Evolutionary conservation across 2,329 filamentous ascomycete species (phyloP), one percentile per base, ranked within the genome.

Genomic region (Xylaria sp.): DNA sequence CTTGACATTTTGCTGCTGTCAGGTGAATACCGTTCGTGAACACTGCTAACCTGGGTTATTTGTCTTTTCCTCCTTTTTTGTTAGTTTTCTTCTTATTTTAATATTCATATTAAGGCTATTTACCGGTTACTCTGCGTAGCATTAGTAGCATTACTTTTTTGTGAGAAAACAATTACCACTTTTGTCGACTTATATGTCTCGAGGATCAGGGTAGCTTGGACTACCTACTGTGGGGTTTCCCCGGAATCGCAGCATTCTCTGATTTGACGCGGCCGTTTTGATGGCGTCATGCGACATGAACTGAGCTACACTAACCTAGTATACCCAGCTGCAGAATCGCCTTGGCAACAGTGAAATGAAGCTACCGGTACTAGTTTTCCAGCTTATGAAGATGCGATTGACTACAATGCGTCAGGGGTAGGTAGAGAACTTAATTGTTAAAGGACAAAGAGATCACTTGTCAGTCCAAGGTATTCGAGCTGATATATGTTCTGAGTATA

Each of bases 231-330:
- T 53, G 58, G 58, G 58, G 36, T 61, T 61, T 38, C 58, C 58
- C 47, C 20, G 20, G 33, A 51, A 54, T 51, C 27, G 29, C 27
- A 27, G 9, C 29, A 11, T 17, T 54, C 45, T 53, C 58, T 61
- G 22, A 53, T 61, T 45, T 11, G 20, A 20, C 42, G 20, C 9
- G 42, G 20, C 58, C 39, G 50, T 55, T 62, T 47, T 9, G 20
- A 38, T 61, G 42, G 50, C 50, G 59, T 55, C 59, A 62, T 55
- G 38, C 22, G 1, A 55, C 59, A 62, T 55, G n/a, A 29, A 20
- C 31, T 38, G 53, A 9, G 15, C 17, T 9, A n/a, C 17, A 44
- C 17, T 44, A 20, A n/a, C 17, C 4, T 7, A 10, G n/a, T 20
- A n/a, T 44, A 20, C 7, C 15, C n/a, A 33, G 27, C n/a, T 50